A percentile compares a stretch with the other conserved stretches of the same genome.
phyloP scores from a whole-genome alignment of 1,284 basidiomycete species.

The Chondrostereum purpureum region DNA sequence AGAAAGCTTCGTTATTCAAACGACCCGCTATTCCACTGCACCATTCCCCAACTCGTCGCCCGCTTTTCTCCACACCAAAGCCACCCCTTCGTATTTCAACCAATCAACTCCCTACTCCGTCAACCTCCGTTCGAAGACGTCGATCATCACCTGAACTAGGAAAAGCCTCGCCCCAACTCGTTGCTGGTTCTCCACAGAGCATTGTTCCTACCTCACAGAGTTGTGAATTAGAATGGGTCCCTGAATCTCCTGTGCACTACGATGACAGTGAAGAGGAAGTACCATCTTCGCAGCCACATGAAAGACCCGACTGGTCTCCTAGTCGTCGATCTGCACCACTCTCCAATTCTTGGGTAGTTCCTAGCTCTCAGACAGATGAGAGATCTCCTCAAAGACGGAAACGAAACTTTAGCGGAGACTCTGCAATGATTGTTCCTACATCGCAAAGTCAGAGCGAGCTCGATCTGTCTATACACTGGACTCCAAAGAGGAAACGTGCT shows the following conservation, averaged over 20 bases:
- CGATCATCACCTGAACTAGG: neutral
- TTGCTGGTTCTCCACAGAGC: neutral
- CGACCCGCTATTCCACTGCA: too few species aligned
- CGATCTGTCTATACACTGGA: neutral
- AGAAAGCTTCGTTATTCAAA: neutral
- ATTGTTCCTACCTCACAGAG: conserved; percentile 9
- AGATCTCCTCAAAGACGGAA: too few species aligned
- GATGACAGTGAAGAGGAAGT: conserved; percentile 4
- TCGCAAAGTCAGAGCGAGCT: conserved; percentile 23
- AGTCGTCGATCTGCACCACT: neutral
- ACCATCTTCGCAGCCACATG: conserved; percentile 17
- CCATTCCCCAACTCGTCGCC: neutral
- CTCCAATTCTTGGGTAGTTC: too few species aligned
- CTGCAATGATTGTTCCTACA: conserved; percentile 18
- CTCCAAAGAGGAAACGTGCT: neutral
- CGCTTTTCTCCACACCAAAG: neutral
- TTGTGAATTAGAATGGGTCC: conserved; percentile 6
- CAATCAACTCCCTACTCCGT: neutral
- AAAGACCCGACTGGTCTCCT: conserved; percentile 4
- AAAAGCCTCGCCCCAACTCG: too few species aligned
- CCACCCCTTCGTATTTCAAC: neutral
- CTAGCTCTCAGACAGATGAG: too few species aligned
- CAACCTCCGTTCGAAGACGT: neutral
- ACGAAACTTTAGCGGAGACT: too few species aligned
- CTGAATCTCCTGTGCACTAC: neutral